These are phyloP conservation scores for Abelmoschus esculentus DNA, from an alignment of 345 rosid species.

Conservation along the genomic window DNA sequence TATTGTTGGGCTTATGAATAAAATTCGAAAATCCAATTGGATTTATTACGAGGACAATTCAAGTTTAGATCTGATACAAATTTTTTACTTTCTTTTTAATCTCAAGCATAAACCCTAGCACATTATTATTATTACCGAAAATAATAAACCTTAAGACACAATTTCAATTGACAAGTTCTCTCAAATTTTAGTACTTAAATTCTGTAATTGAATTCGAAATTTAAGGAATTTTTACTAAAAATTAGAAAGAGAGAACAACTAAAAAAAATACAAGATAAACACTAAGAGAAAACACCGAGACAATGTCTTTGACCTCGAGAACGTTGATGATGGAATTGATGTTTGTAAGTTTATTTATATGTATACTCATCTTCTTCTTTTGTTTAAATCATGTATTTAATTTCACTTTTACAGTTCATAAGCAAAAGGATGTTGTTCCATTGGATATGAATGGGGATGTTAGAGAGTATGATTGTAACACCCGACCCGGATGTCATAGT, in stretches of 20 bases:
- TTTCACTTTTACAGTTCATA: slow-evolving; percentile 51
- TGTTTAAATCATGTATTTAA: not conserved
- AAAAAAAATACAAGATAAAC: not conserved
- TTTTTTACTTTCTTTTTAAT: not conserved
- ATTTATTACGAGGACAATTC: no score
- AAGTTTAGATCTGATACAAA: no score
- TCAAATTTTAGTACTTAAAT: not conserved
- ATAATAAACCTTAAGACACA: not conserved
- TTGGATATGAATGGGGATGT: slow-evolving; percentile 49
- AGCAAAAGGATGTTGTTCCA: slow-evolving; percentile 73
- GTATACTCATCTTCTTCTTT: not conserved
- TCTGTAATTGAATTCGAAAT: not conserved
- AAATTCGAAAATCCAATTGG: no score
- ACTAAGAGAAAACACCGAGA: not conserved
- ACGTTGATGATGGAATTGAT: slow-evolving; percentile 1
- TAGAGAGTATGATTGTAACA: slow-evolving; percentile 55
- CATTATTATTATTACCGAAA: not conserved
- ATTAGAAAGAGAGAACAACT: not conserved
- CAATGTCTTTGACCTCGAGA: not conserved
- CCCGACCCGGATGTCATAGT: no score
- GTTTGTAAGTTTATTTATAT: not conserved
- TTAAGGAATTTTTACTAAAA: not conserved
- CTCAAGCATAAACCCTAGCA: not conserved
- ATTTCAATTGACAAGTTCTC: not conserved
- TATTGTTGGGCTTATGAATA: no score